phyloP scores from a whole-genome alignment of 2,329 filamentous ascomycete genomes.

The Xylariaceae sp. region DNA sequence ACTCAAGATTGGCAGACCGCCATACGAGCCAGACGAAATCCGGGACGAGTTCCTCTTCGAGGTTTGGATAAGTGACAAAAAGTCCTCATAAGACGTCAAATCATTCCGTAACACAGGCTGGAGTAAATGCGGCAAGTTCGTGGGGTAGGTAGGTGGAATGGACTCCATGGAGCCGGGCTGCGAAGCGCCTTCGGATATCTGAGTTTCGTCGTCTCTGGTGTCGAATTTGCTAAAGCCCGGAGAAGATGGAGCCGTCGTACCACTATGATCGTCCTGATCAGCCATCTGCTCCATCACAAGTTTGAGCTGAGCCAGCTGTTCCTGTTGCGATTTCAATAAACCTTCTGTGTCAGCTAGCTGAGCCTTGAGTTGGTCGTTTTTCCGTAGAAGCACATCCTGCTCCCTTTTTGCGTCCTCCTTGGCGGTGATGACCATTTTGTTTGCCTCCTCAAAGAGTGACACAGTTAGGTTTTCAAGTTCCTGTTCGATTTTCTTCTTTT shows the following conservation, averaged over 20 bases:
- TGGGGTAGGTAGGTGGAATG: slow-evolving; percentile 55
- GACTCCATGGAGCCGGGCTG: slow-evolving; percentile 42
- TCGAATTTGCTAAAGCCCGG: slow-evolving; percentile 74
- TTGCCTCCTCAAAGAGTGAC: slow-evolving; percentile 95
- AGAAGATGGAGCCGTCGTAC: slow-evolving; percentile 76
- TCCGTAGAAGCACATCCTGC: slow-evolving; percentile 74
- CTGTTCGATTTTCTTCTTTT: slow-evolving; percentile 86
- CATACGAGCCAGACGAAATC: slow-evolving; percentile 69
- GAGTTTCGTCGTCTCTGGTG: slow-evolving; percentile 44
- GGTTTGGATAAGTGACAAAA: slow-evolving; percentile 70
- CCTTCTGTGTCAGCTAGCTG: slow-evolving; percentile 85
- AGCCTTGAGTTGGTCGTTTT: slow-evolving; percentile 81
- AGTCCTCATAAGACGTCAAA: slow-evolving; percentile 78
- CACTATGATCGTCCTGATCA: slow-evolving; percentile 68
- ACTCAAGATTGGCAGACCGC: slow-evolving; percentile 55
- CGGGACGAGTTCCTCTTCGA: slow-evolving; percentile 61
- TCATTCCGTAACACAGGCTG: slow-evolving; percentile 82
- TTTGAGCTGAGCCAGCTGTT: slow-evolving; percentile 90
- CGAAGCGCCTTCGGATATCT: slow-evolving; percentile 35
- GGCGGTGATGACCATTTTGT: slow-evolving; percentile 93
- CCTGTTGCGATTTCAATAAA: slow-evolving; percentile 84
- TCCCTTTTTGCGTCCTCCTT: slow-evolving; percentile 86
- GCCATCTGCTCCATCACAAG: slow-evolving; percentile 86
- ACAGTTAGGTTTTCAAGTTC: slow-evolving; percentile 89
- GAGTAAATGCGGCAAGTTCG: slow-evolving; percentile 78